Conservation (phyloP, 768 basidiomycete genomes). For the Hypholoma sublateritium region DNA sequence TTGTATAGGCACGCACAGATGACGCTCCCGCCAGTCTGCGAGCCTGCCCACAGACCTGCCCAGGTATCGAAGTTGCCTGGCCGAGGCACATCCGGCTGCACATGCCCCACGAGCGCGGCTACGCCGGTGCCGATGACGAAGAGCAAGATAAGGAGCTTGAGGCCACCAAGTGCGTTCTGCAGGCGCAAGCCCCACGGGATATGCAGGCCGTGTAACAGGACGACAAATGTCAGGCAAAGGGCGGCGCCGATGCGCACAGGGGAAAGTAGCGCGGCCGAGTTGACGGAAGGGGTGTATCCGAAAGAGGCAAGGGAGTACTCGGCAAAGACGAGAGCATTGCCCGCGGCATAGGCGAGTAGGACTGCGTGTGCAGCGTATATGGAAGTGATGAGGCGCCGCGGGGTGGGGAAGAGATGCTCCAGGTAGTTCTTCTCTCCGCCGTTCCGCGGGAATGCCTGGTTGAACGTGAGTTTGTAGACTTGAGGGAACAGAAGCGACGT, state of each 20-base stretch:
- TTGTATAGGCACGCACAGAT: conserved; percentile 51
- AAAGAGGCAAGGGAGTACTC: conserved; percentile 39
- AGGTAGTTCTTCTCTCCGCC: conserved; percentile 74
- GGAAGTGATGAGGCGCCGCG: conserved; percentile 53
- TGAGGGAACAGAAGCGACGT: conserved; percentile 10
- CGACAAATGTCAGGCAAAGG: conserved; percentile 29
- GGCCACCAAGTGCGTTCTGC: conserved; percentile 56
- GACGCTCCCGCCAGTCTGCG: conserved; percentile 40
- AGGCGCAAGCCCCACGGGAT: conserved; percentile 50
- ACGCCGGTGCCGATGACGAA: conserved; percentile 46
- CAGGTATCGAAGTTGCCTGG: conserved; percentile 31
- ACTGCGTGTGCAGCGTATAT: conserved; percentile 55
- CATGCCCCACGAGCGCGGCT: conserved; percentile 34
- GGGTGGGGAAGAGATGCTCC: conserved; percentile 56
- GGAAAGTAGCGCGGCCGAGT: conserved; percentile 5
- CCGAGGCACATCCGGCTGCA: conserved; percentile 19
- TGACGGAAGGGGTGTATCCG: conserved; percentile 16
- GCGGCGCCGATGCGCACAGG: conserved; percentile 27
- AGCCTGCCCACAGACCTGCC: conserved; percentile 32
- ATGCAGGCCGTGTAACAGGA: conserved; percentile 39
- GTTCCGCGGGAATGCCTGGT: conserved; percentile 52
- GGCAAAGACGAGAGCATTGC: conserved; percentile 52
- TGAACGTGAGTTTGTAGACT: background rate
- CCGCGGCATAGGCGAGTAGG: conserved; percentile 34
- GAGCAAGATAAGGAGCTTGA: conserved; percentile 49